Evolutionary conservation across 2,329 filamentous ascomycete genomes (phyloP).

Genomic region (Colletotrichum trifolii): DNA sequence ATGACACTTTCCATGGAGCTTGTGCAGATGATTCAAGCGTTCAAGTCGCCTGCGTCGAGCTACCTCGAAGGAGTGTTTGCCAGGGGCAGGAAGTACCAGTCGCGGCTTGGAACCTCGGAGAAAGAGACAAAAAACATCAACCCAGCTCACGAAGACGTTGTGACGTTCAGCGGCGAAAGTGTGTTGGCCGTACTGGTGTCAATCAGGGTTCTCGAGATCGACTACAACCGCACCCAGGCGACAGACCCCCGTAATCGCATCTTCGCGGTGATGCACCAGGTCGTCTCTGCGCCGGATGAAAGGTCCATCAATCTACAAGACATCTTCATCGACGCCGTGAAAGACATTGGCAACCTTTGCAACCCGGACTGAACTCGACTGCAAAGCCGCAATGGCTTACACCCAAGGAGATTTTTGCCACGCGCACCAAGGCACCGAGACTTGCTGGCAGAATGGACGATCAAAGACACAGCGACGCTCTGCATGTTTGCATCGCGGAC

Average conservation of each 20-base stretch:
- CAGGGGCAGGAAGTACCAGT: constrained; percentile 11
- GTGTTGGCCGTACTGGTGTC: constrained; percentile 15
- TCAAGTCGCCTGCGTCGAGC: constrained; percentile 13
- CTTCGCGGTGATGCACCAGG: constrained; percentile 20
- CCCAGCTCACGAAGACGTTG: background rate
- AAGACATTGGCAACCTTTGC: constrained; percentile 7
- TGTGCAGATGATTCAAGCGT: constrained; percentile 6
- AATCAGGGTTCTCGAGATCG: constrained; percentile 11
- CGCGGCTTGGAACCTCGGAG: background rate
- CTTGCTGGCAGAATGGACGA: background rate
- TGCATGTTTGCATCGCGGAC: constrained; percentile 21
- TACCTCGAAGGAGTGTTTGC: constrained; percentile 18
- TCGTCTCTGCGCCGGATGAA: background rate
- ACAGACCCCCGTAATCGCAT: constrained; percentile 26
- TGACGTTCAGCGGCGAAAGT: background rate
- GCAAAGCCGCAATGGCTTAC: constrained; percentile 3
- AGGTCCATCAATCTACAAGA: constrained; percentile 3
- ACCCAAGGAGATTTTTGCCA: constrained; percentile 2
- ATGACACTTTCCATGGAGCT: background rate
- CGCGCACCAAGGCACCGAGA: constrained; percentile 1
- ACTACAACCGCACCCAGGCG: constrained; percentile 19
- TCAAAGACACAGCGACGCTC: constrained; percentile 3
- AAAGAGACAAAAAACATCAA: background rate
- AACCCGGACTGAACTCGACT: constrained; percentile 19
- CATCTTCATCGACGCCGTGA: constrained; percentile 7